Conservation (phyloP, 2,329 filamentous ascomycete genomes). For the Fusarium algeriense region DNA sequence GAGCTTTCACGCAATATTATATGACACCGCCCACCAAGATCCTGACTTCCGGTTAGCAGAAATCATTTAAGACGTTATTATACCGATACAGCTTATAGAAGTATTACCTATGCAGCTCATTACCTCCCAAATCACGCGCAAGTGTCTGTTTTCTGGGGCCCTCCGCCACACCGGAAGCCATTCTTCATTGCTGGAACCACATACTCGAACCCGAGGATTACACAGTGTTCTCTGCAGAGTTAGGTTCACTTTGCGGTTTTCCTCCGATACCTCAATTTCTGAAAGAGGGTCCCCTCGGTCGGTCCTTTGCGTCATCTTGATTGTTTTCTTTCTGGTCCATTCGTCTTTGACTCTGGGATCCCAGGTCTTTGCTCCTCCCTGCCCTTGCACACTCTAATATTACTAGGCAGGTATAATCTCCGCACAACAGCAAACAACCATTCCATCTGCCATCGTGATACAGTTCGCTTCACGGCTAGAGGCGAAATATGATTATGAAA, state of each 20-base stretch:
- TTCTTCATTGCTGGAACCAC: conserved; percentile 22
- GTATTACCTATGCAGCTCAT: conserved; percentile 13
- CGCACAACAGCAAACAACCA: conserved; percentile 29
- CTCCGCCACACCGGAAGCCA: conserved; percentile 26
- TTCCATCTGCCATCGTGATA: conserved; percentile 38
- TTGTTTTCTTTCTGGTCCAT: conserved; percentile 11
- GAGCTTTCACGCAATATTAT: conserved; percentile 28
- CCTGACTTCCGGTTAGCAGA: background rate
- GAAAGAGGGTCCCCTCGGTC: conserved; percentile 9
- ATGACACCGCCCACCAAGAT: conserved; percentile 10
- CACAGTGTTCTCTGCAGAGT: background rate
- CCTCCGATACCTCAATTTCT: background rate
- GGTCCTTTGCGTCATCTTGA: conserved; percentile 33
- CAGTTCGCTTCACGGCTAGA: conserved; percentile 25
- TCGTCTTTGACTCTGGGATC: conserved; percentile 18
- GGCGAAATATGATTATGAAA: background rate
- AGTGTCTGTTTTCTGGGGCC: background rate
- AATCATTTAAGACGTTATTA: conserved; percentile 12
- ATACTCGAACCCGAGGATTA: background rate
- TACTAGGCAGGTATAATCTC: conserved; percentile 41
- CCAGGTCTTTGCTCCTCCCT: conserved; percentile 28
- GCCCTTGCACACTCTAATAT: conserved; percentile 39
- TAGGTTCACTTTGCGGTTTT: background rate
- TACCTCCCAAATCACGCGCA: conserved; percentile 12
- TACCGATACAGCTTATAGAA: background rate